These are phyloP conservation scores for Straminergon stramineum DNA, from an alignment of 225 moss, liverwort and hornwort species.

Conservation along the genomic window DNA sequence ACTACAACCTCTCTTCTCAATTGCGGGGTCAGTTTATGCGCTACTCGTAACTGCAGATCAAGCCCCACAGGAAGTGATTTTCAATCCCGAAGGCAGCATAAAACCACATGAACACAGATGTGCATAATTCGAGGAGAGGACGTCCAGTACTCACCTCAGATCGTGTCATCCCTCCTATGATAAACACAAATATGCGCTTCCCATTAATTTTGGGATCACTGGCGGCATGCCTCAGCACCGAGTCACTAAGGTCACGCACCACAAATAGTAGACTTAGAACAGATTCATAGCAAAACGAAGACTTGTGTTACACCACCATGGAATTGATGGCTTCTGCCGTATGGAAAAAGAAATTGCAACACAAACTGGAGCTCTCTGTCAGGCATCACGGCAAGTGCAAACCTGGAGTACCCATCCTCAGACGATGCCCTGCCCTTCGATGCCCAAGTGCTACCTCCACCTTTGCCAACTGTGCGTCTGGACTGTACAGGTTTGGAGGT, in stretches of 20 bases:
- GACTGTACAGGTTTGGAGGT: conserved; percentile 43
- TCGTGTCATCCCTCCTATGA: conserved; percentile 87
- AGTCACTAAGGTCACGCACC: conserved; percentile 27
- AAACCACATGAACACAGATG: not conserved
- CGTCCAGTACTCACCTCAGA: conserved; percentile 57
- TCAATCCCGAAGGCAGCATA: not conserved
- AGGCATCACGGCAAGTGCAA: not conserved
- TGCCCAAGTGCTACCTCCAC: conserved; percentile 47
- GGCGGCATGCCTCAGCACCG: conserved; percentile 29
- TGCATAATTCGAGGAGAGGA: not conserved
- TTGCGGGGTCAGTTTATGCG: conserved; percentile 83
- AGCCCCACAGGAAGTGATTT: not conserved
- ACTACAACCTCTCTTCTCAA: conserved; percentile 86
- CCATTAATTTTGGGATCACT: conserved; percentile 53
- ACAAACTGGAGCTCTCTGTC: not conserved
- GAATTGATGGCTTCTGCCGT: not conserved
- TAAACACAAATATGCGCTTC: conserved; percentile 78
- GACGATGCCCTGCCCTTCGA: conserved; percentile 39
- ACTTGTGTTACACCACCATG: not conserved
- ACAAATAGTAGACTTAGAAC: conserved; percentile 4
- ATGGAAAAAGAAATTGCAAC: not conserved
- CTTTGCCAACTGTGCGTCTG: conserved; percentile 36
- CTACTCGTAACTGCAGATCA: conserved; percentile 78
- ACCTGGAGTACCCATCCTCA: conserved; percentile 54
- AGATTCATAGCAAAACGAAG: not conserved